Base-by-base conservation (phyloP, 2,329 filamentous ascomycete species). In the Microcera coccophila region DNA sequence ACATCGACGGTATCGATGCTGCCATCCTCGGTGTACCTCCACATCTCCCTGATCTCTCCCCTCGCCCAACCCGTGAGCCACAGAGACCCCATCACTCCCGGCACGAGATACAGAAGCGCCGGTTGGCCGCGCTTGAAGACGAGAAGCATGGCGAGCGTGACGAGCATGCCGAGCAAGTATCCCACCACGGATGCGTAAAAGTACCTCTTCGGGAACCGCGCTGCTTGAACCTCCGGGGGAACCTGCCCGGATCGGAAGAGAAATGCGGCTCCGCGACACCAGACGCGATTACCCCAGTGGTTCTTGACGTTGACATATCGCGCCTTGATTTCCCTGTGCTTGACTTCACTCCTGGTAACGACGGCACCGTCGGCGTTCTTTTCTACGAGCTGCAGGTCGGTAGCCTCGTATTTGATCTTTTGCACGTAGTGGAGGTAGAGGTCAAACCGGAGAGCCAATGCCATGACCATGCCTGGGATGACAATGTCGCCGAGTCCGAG, bases 401-500 rank as follows among this genome's bases (percentile, higher is more conserved):
- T 61, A 4, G 60, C 49, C 36, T 66, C 70, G 16, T 72, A 67
- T 50, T 72, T 76, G 61, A 82, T 75, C 59, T 87, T 82, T 29
- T 74, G 74, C 26, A 85, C 73, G 61, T 97, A 97, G 68, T 86
- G 82, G 41, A 89, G 74, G 69, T 88, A 93, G 7, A 95, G 74
- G 61, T 98, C 91, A 56, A 95, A 95, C n/a, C 91, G 82, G 18
- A 98, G 73, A 2, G 90, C 88, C 32, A 96, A 76, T 2, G 81
- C 88, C 49, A 97, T 85, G 68, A 96, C 84, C 59, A 97, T 89
- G 8, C 91, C 93, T 0, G 91, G 91, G 3, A 98, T 74, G 2
- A 95, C 87, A 44, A 98, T 87, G 60, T 98, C 91, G n/a, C 91
- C 91, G 0, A 97, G 75, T 0, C 91, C 91, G 7, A 98, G 81